phyloP scores from a whole-genome alignment of 2,329 filamentous ascomycete genomes.

The Bisporella sp. region DNA sequence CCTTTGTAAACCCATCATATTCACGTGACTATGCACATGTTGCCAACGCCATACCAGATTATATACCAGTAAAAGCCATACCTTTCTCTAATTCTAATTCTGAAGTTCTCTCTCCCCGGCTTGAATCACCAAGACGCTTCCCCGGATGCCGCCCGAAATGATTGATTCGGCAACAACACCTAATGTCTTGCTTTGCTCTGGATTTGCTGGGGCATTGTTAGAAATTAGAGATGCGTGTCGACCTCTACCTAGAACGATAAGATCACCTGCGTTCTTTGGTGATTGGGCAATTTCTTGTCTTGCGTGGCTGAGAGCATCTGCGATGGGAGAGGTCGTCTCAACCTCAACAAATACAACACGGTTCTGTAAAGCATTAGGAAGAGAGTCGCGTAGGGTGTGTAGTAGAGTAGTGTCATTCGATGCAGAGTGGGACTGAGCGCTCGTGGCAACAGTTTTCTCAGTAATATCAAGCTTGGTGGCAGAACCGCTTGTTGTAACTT shows the following conservation, averaged over 20 bases:
- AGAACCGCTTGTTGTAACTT: conserved; percentile 7
- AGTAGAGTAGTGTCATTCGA: conserved; percentile 43
- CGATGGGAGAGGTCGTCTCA: conserved; percentile 32
- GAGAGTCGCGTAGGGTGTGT: conserved; percentile 45
- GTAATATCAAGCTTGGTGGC: conserved; percentile 12
- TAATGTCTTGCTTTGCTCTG: conserved; percentile 44
- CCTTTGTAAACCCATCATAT: too few species aligned
- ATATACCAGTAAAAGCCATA: too few species aligned
- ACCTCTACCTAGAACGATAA: conserved; percentile 58
- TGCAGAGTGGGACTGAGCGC: conserved; percentile 13
- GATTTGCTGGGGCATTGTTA: conserved; percentile 15
- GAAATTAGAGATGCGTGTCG: conserved; percentile 15
- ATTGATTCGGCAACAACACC: conserved; percentile 54
- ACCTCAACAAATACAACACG: conserved; percentile 53
- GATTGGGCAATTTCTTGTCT: conserved; percentile 52
- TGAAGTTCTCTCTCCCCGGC: conserved; percentile 32
- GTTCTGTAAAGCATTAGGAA: conserved; percentile 41
- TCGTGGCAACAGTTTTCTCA: conserved; percentile 17
- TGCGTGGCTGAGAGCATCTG: conserved; percentile 42
- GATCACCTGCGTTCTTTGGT: conserved; percentile 60
- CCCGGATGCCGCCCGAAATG: conserved; percentile 50
- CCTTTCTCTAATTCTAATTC: background rate
- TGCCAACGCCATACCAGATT: too few species aligned
- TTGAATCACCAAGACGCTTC: conserved; percentile 65
- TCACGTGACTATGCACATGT: too few species aligned